phyloP scores from a whole-genome alignment of 495 filamentous ascomycete genomes.

The Penicillium pulvis region DNA sequence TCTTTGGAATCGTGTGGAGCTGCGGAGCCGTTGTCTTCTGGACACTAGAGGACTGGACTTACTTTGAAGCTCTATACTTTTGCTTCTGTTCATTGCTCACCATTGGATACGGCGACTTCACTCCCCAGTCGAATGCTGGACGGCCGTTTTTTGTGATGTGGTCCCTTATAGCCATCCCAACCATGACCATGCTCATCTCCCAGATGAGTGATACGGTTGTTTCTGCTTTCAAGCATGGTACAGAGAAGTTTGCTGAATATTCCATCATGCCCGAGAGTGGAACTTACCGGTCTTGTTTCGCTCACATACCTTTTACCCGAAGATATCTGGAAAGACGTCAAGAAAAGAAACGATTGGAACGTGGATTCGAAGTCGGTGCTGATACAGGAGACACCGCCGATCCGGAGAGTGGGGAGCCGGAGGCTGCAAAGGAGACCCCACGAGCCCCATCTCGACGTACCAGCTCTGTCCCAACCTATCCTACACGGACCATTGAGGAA shows the following conservation, averaged over 20 bases:
- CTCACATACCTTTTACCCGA: constrained; percentile 43
- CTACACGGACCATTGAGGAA: constrained; percentile 45
- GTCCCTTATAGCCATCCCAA: constrained; percentile 66
- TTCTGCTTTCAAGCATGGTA: constrained; percentile 55
- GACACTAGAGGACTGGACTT: constrained; percentile 56
- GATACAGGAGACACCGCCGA: constrained; percentile 6
- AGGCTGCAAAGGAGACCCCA: constrained; percentile 1
- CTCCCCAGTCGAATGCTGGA: constrained; percentile 70
- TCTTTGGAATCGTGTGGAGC: constrained; percentile 72
- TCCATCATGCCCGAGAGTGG: constrained; percentile 58
- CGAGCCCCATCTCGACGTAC: not conserved
- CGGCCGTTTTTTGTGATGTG: constrained; percentile 90
- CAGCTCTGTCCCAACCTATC: constrained; percentile 9
- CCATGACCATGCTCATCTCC: constrained; percentile 66
- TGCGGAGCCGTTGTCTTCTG: constrained; percentile 80
- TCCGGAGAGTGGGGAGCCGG: not conserved
- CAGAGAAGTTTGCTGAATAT: constrained; percentile 56
- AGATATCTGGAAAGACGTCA: constrained; percentile 37
- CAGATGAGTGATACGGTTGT: constrained; percentile 67
- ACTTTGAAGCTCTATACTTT: constrained; percentile 83
- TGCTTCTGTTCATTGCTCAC: constrained; percentile 79
- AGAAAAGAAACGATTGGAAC: constrained; percentile 46
- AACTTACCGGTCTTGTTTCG: constrained; percentile 45
- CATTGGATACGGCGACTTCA: constrained; percentile 87
- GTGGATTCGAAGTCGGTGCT: constrained; percentile 48